These are phyloP conservation scores for Austroboletus festivus DNA, from an alignment of 768 basidiomycete genomes.

Conservation along the genomic window DNA sequence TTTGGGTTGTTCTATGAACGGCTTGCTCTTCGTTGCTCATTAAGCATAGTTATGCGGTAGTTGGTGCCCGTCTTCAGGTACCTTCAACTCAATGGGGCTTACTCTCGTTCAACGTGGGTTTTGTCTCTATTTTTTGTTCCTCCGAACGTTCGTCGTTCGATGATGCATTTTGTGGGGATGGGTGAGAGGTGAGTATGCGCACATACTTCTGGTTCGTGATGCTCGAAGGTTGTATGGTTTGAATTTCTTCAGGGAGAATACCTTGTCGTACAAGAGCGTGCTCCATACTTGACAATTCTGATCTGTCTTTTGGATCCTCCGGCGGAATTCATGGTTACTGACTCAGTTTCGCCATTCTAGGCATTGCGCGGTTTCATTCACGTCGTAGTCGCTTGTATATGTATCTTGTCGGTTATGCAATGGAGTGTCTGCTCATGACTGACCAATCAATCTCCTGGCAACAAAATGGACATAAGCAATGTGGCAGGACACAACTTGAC, in stretches of 20 bases:
- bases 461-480: no score
- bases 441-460: no score
- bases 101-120: constrained; percentile 66
- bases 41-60: constrained; percentile 88
- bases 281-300: constrained; percentile 71
- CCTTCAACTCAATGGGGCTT: constrained; percentile 90
- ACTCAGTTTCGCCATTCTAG: constrained; percentile 3
- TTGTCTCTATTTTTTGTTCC: constrained; percentile 41
- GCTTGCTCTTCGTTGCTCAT: constrained; percentile 69
- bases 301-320: constrained; percentile 8
- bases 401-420: no score
- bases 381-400: neutral
- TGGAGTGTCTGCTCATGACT: no score
- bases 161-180: constrained; percentile 13
- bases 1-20: constrained; percentile 39
- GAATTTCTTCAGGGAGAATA: constrained; percentile 96
- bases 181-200: constrained; percentile 21
- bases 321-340: constrained; percentile 5
- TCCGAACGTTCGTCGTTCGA: constrained; percentile 52
- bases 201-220: constrained; percentile 45
- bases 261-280: constrained; percentile 53
- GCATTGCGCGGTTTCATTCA: neutral
- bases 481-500: constrained; percentile 7
- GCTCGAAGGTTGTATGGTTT: constrained; percentile 46
- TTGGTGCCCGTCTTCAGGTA: constrained; percentile 34